These are phyloP conservation scores for Auricularia auricula-judae DNA, from an alignment of 768 basidiomycete genomes.

Conservation along the genomic window DNA sequence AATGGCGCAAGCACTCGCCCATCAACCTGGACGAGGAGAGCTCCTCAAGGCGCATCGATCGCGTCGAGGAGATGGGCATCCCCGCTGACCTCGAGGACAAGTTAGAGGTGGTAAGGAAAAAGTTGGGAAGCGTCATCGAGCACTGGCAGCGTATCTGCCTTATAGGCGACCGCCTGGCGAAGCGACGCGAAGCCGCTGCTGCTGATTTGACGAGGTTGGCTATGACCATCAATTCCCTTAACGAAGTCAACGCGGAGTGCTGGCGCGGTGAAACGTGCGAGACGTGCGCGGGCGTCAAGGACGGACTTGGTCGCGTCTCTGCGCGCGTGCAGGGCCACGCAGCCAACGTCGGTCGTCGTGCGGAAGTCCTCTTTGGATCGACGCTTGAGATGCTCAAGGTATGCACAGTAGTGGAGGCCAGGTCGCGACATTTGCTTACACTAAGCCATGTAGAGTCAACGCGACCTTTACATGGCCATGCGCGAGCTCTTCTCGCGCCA, in stretches of 20 bases:
- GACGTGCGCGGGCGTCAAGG: slow-evolving; percentile 63
- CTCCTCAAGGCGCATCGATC: slow-evolving; percentile 59
- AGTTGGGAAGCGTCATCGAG: slow-evolving; percentile 68
- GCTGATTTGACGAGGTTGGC: slow-evolving; percentile 76
- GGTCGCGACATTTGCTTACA: background rate
- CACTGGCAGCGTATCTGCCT: slow-evolving; percentile 88
- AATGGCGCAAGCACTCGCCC: slow-evolving; percentile 69
- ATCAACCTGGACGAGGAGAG: slow-evolving; percentile 81
- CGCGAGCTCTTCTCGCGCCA: slow-evolving; percentile 80
- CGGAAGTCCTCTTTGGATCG: slow-evolving; percentile 60
- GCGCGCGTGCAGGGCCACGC: slow-evolving; percentile 59
- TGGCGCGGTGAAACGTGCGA: slow-evolving; percentile 81
- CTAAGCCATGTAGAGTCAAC: slow-evolving; percentile 41
- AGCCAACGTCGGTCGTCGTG: slow-evolving; percentile 57
- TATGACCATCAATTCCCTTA: slow-evolving; percentile 66
- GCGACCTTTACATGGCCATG: slow-evolving; percentile 79
- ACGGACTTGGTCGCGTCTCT: slow-evolving; percentile 58
- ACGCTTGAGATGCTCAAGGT: slow-evolving; percentile 76
- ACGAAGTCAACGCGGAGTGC: slow-evolving; percentile 69
- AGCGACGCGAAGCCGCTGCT: slow-evolving; percentile 85
- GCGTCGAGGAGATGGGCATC: slow-evolving; percentile 82
- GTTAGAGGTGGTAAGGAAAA: slow-evolving; percentile 69
- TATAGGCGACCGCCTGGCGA: slow-evolving; percentile 77
- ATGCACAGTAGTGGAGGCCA: background rate
- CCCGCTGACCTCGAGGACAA: slow-evolving; percentile 90